Conservation (phyloP, 2,329 filamentous ascomycete species). For the Epicoccum nigrum region DNA sequence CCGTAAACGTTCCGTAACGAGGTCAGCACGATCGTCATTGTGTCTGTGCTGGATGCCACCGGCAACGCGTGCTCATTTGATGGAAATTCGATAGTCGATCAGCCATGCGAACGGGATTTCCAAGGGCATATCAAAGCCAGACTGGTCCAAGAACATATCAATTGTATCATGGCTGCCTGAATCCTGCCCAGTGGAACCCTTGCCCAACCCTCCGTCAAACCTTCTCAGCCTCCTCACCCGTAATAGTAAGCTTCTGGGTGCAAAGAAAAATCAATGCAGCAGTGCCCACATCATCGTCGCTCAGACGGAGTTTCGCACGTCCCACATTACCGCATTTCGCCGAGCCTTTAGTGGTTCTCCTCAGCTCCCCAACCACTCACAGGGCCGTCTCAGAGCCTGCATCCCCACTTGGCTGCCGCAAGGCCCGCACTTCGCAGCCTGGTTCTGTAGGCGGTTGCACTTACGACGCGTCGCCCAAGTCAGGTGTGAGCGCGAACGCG, state of each 20-base stretch:
- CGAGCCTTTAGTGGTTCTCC: conserved; percentile 11
- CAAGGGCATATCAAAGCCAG: background rate
- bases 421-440: conserved; percentile 14
- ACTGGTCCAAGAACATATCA: background rate
- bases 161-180: conserved; percentile 5
- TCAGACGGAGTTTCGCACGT: conserved; percentile 19
- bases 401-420: conserved; percentile 18
- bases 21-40: conserved; percentile 34
- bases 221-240: conserved; percentile 4
- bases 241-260: conserved; percentile 10
- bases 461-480: conserved; percentile 25
- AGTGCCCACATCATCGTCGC: conserved; percentile 23
- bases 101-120: conserved; percentile 3
- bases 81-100: conserved; percentile 10
- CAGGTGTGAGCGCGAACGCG: conserved; percentile 31
- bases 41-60: conserved; percentile 26
- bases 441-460: conserved; percentile 4
- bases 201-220: conserved; percentile 9
- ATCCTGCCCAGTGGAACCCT: conserved; percentile 8
- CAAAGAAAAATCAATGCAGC: conserved; percentile 20
- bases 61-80: conserved; percentile 19
- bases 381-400: background rate
- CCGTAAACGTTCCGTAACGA: conserved; percentile 37
- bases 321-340: conserved; percentile 22
- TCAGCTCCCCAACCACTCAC: conserved; percentile 11